Percentiles rank a stretch among this genome's conserved stretches.
Conservation (phyloP, 2,329 filamentous ascomycete genomes). For the Cryphonectria parasitica region DNA sequence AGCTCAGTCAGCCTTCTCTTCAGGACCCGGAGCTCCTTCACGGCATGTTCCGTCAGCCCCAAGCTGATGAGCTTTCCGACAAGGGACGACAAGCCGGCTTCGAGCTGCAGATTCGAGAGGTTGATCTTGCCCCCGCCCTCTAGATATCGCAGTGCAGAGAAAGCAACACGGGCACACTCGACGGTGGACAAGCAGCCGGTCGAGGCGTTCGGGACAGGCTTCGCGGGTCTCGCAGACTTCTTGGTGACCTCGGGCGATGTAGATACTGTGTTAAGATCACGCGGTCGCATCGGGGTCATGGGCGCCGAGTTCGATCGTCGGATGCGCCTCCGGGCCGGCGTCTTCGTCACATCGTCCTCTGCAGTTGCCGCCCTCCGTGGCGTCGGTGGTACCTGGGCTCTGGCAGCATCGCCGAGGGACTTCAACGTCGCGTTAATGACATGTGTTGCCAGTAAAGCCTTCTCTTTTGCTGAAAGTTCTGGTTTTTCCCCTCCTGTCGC, state of each 20-base stretch:
- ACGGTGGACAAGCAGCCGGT: conserved; percentile 60
- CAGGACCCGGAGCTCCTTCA: conserved; percentile 69
- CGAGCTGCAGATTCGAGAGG: conserved; percentile 68
- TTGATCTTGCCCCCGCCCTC: conserved; percentile 58
- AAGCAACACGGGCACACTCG: conserved; percentile 72
- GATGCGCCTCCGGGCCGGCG: conserved; percentile 46
- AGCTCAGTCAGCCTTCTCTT: conserved; percentile 64
- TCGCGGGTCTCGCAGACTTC: conserved; percentile 34
- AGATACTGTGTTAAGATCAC: conserved; percentile 62
- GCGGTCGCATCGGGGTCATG: conserved; percentile 64
- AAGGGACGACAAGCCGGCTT: conserved; percentile 73
- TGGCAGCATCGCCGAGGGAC: conserved; percentile 68
- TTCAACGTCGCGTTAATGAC: conserved; percentile 74
- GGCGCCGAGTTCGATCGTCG: conserved; percentile 61
- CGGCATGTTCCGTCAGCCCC: conserved; percentile 67
- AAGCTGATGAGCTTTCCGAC: conserved; percentile 67
- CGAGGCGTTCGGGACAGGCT: conserved; percentile 37
- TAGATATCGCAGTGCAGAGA: conserved; percentile 64
- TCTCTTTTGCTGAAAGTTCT: conserved; percentile 60
- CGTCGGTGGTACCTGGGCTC: conserved; percentile 42
- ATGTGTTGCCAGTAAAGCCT: conserved; percentile 70
- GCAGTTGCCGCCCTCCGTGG: conserved; percentile 41
- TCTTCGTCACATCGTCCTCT: conserved; percentile 44
- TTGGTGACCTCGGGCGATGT: conserved; percentile 54
- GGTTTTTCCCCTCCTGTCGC: conserved; percentile 42